These are phyloP conservation scores for Aspergillus campestris DNA, from an alignment of 495 filamentous ascomycete genomes.

Conservation along the genomic window DNA sequence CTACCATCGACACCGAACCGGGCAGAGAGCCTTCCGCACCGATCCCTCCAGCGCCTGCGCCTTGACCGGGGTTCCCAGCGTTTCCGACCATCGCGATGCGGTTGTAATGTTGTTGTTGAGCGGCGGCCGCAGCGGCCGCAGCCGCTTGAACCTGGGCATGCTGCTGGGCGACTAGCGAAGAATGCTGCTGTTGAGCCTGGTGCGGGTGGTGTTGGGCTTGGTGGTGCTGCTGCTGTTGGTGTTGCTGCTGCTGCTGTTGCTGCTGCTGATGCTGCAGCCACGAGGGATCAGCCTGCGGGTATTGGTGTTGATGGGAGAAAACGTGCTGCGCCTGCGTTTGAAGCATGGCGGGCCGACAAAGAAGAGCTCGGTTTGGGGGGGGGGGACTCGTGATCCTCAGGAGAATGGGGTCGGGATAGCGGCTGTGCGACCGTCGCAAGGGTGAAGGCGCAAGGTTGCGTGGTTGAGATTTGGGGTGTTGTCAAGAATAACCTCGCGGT, in stretches of 20 bases:
- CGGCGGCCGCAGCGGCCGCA: conserved; percentile 54
- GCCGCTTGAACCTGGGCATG: conserved; percentile 54
- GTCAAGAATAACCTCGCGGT: conserved; percentile 18
- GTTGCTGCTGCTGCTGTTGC: conserved; percentile 51
- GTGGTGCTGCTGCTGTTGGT: conserved; percentile 51
- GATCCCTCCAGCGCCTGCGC: conserved; percentile 35
- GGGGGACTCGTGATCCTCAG: conserved; percentile 31
- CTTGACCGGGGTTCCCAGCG: conserved; percentile 28
- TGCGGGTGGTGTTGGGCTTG: conserved; percentile 55
- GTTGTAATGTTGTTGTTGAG: conserved; percentile 74
- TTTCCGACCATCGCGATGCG: conserved; percentile 61
- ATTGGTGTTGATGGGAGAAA: conserved; percentile 76
- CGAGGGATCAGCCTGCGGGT: conserved; percentile 63
- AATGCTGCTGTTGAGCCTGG: conserved; percentile 40
- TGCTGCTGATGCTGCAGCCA: conserved; percentile 65
- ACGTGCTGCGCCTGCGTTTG: conserved; percentile 51
- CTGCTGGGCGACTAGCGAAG: conserved; percentile 42
- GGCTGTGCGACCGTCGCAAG: conserved; percentile 13
- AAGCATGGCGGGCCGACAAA: conserved; percentile 35
- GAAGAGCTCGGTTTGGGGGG: conserved; percentile 7
- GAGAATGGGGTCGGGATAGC: conserved; percentile 17
- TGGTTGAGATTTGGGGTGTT: conserved; percentile 4
- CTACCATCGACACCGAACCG: conserved; percentile 42
- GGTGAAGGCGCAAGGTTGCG: conserved; percentile 4
- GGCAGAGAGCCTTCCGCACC: conserved; percentile 45